phyloP scores from a whole-genome alignment of 2,329 filamentous ascomycete genomes.

The Pseudopyricularia javanii region DNA sequence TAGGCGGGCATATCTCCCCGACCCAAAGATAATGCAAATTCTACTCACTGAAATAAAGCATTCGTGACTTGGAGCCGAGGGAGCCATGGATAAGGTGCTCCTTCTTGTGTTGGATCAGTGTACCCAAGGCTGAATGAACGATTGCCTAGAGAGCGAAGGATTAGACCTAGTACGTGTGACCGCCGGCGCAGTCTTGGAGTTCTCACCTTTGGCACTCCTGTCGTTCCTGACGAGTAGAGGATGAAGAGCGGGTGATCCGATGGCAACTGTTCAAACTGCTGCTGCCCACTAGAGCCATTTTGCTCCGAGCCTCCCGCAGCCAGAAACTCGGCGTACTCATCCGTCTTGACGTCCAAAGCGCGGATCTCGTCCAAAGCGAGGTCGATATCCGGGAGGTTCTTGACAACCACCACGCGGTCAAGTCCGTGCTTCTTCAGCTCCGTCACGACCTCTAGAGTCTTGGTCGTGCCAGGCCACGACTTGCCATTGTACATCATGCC shows the following conservation, averaged over 20 bases:
- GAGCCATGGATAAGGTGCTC: slow-evolving; percentile 84
- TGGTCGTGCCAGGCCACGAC: slow-evolving; percentile 65
- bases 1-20: too few relatives aligned
- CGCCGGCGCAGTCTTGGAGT: neutral
- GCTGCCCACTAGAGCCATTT: slow-evolving; percentile 16
- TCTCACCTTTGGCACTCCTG: slow-evolving; percentile 58
- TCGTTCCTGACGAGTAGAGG: slow-evolving; percentile 87
- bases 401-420: slow-evolving; percentile 61
- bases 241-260: slow-evolving; percentile 89
- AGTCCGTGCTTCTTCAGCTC: slow-evolving; percentile 49
- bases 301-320: slow-evolving; percentile 20
- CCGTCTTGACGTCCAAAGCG: slow-evolving; percentile 23
- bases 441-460: slow-evolving; percentile 65
- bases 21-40: neutral
- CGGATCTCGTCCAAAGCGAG: slow-evolving; percentile 28
- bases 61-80: slow-evolving; percentile 55
- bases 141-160: slow-evolving; percentile 46
- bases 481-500: slow-evolving; percentile 86
- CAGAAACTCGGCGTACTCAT: slow-evolving; percentile 34
- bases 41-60: slow-evolving; percentile 67
- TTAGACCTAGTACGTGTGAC: neutral
- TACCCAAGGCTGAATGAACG: slow-evolving; percentile 81
- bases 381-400: slow-evolving; percentile 39
- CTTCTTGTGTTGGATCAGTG: slow-evolving; percentile 92
- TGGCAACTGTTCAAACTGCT: slow-evolving; percentile 63